Conservation (phyloP, 768 basidiomycete genomes). For the Russula sp. region DNA sequence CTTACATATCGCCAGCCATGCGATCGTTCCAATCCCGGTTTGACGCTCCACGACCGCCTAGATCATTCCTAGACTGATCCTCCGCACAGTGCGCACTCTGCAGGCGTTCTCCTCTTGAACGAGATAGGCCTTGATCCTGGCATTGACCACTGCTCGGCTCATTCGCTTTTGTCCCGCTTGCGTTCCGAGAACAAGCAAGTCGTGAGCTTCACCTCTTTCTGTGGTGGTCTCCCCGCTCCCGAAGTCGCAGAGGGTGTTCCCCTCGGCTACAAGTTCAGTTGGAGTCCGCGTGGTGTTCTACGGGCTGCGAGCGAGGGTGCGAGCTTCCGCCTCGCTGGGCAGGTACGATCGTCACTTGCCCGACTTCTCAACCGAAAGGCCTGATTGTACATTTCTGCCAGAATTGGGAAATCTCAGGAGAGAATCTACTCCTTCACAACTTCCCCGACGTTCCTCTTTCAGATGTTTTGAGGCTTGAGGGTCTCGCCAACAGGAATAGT, state of each 20-base stretch:
- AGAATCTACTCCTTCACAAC: constrained; percentile 44
- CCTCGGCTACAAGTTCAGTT: constrained; percentile 88
- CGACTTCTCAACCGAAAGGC: not conserved
- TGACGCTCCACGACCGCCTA: constrained; percentile 19
- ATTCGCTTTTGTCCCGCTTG: constrained; percentile 54
- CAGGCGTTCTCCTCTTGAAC: constrained; percentile 70
- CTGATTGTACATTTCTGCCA: constrained; percentile 22
- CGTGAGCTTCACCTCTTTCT: constrained; percentile 79
- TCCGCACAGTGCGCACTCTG: constrained; percentile 44
- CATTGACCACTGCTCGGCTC: constrained; percentile 82
- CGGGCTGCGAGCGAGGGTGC: constrained; percentile 73
- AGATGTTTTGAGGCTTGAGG: constrained; percentile 61
- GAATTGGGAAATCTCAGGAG: constrained; percentile 43
- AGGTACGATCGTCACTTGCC: constrained; percentile 32
- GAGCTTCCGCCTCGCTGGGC: constrained; percentile 47
- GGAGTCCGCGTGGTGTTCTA: constrained; percentile 85
- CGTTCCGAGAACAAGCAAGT: constrained; percentile 47
- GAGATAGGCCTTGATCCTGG: constrained; percentile 90
- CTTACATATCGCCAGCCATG: constrained; percentile 83
- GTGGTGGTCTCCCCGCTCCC: constrained; percentile 85
- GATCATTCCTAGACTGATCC: not conserved
- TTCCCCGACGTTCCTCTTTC: constrained; percentile 67
- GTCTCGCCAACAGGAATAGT: constrained; percentile 81
- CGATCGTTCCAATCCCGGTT: constrained; percentile 52
- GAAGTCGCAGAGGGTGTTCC: constrained; percentile 53